Base-by-base conservation (phyloP, 2,329 filamentous ascomycete genomes). In the Pseudogymnoascus sp. region DNA sequence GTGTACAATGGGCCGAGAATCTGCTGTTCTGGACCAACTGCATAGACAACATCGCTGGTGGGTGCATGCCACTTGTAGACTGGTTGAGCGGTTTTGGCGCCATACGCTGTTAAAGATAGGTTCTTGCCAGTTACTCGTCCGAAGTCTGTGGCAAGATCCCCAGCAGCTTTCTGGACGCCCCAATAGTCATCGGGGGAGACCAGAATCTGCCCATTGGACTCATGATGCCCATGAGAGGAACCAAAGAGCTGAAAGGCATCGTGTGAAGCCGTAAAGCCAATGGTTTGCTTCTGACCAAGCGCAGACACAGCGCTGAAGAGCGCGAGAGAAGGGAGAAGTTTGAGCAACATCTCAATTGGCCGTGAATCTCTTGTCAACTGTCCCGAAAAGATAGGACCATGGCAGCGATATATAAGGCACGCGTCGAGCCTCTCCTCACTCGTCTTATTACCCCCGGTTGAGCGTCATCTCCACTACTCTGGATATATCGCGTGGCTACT, bases 121-220 rank as follows among this genome's bases (percentile, higher is more conserved):
- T 88, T 87, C 25, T 74, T 78, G 7, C 86, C 85, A 0, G 85
- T 88, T 4, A 89, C 85, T n/a, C 84, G 81, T 14, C 86, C 86
- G 73, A 90, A 88, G 71, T 90, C 87, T 3, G 77, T 68, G 0
- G 85, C 84, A 8, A 90, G 77, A 71, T 90, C 87, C 38, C 84
- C 78, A 0, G 85, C 87, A 4, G 84, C 85, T 25, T 86, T 80
- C 60, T 88, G 78, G 1, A 89, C 87, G 61, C 85, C 87, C 74
- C 83, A 86, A 76, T 82, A 87, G 63, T 89, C 86, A 61, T 81
- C 74, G 18, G 71, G 67, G 8, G 82, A 81, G n/a, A 85, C 75
- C 2, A 81, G 73, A 58, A 87, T 82, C 68, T 82, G 79, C 0
- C 78, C 75, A 58, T 71, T 66, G 11, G 72, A 75, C 71, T 64